Evolutionary conservation across 352 stramenopile genomes (phyloP).

Genomic region (Phytophthora europaea): DNA sequence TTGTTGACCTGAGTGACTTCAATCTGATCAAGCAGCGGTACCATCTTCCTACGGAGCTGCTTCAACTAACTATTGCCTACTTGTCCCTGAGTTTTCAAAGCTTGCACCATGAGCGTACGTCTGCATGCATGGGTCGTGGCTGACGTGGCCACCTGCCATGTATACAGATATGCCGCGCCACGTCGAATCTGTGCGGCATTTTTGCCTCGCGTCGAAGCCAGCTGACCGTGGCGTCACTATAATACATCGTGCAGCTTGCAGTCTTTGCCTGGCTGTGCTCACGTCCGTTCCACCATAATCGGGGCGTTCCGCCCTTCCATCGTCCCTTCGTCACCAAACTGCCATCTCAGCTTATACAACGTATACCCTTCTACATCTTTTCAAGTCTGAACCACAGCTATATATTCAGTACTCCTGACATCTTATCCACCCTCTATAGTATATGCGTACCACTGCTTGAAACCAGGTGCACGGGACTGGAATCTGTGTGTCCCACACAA

Average conservation of each 20-base stretch:
- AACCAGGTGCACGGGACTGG: not conserved
- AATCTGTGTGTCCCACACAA: not conserved
- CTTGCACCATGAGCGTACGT: too few species aligned
- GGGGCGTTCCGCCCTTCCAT: slow-evolving; percentile 31
- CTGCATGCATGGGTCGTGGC: too few species aligned
- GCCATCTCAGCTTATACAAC: not conserved
- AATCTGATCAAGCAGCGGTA: slow-evolving; percentile 38
- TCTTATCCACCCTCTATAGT: not conserved
- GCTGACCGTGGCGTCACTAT: slow-evolving; percentile 1
- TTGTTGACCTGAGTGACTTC: slow-evolving; percentile 39
- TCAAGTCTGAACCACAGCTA: too few species aligned
- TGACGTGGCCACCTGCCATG: not conserved
- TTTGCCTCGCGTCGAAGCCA: not conserved
- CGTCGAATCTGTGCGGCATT: not conserved
- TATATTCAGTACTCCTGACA: not conserved
- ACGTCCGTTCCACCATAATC: not conserved
- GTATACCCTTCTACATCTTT: not conserved
- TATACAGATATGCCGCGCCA: not conserved
- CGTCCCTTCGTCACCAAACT: slow-evolving; percentile 7
- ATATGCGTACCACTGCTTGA: not conserved
- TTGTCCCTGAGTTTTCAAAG: too few species aligned
- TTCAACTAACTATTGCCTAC: not conserved
- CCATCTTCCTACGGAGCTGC: not conserved
- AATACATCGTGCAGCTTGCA: not conserved
- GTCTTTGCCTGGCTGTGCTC: not conserved